Evolutionary conservation across 441 rosid species (phyloP).

Genomic region (Euphorbia celastroides): DNA sequence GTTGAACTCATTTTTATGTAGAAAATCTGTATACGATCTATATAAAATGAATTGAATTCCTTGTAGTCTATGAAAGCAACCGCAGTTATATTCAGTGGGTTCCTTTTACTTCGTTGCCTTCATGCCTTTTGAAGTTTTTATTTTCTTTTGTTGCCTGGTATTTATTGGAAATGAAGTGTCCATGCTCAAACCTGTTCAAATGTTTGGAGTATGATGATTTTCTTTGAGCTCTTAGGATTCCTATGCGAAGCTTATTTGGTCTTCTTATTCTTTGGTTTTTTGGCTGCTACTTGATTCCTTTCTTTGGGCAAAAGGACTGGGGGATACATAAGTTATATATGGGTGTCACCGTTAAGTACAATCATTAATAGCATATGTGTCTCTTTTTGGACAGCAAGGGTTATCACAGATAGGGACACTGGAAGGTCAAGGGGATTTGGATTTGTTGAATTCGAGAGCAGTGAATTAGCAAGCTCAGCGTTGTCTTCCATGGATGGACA

Average conservation of each 20-base stretch:
- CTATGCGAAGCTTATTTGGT: too few species aligned
- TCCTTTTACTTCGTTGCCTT: neutral
- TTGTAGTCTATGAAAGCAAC: neutral
- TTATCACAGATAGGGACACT: constrained; percentile 56
- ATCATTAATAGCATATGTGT: neutral
- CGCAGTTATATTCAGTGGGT: neutral
- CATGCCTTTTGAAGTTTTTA: too few species aligned
- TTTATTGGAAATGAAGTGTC: neutral
- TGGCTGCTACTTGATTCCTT: too few species aligned
- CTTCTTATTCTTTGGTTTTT: too few species aligned
- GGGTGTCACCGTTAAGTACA: neutral
- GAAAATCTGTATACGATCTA: too few species aligned
- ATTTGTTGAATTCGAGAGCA: constrained; percentile 43
- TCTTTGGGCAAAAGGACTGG: neutral
- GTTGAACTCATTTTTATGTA: too few species aligned
- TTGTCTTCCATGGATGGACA: constrained; percentile 70
- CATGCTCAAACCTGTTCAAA: too few species aligned
- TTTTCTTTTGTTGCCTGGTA: too few species aligned
- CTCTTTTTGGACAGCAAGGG: constrained; percentile 41
- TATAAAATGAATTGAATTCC: too few species aligned
- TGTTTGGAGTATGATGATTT: too few species aligned
- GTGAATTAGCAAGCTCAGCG: constrained; percentile 50
- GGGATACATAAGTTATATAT: neutral
- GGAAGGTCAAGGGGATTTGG: constrained; percentile 92
- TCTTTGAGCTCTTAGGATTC: neutral